Evolutionary conservation across 768 basidiomycete genomes (phyloP).

Genomic region (Psilocybe subaeruginosa): DNA sequence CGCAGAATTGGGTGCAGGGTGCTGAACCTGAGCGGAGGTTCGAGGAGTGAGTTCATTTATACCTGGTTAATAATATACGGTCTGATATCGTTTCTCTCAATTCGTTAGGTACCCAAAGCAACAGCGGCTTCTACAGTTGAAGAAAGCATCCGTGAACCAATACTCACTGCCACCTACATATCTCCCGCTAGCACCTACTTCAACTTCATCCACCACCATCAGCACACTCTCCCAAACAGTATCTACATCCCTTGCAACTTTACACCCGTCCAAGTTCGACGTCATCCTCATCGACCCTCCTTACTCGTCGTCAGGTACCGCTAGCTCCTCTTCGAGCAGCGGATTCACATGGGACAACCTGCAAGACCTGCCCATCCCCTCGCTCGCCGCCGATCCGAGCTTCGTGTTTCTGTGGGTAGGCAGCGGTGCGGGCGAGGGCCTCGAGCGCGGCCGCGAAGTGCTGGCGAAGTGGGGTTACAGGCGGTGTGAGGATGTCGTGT

Average conservation of each 20-base stretch:
- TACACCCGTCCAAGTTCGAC: constrained; percentile 81
- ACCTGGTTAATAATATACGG: background rate
- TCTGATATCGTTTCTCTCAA: background rate
- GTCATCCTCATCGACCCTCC: constrained; percentile 91
- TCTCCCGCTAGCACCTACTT: constrained; percentile 57
- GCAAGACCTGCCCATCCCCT: constrained; percentile 78
- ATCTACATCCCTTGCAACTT: constrained; percentile 52
- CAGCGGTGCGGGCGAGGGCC: constrained; percentile 83
- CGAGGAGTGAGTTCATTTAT: constrained; percentile 76
- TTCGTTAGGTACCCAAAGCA: constrained; percentile 90
- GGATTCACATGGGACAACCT: constrained; percentile 82
- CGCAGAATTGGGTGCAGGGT: constrained; percentile 91
- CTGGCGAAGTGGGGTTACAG: constrained; percentile 94
- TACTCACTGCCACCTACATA: constrained; percentile 77
- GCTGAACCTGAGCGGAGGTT: constrained; percentile 88
- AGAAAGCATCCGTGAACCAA: constrained; percentile 74
- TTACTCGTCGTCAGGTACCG: constrained; percentile 52
- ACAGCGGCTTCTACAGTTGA: constrained; percentile 79
- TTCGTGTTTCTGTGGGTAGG: constrained; percentile 98
- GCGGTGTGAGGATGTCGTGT: constrained; percentile 97
- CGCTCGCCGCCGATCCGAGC: constrained; percentile 86
- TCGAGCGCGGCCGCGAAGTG: constrained; percentile 90
- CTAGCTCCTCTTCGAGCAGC: constrained; percentile 64
- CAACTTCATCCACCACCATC: constrained; percentile 59
- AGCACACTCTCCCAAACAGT: background rate